Conservation (phyloP, 768 basidiomycete genomes). For the Russula brevipes region DNA sequence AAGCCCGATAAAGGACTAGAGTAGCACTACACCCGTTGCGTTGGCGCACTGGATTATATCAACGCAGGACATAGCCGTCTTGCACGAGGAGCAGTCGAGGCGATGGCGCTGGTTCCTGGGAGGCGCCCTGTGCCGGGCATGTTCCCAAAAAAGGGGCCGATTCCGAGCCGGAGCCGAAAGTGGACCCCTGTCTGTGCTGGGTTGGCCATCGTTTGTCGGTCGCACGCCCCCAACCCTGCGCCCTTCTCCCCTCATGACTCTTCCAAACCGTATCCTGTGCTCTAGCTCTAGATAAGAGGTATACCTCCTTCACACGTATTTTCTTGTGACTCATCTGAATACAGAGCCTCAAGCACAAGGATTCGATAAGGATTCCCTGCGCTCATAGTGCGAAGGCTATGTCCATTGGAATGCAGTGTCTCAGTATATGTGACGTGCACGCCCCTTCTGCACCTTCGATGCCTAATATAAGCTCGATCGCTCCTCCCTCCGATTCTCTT, state of each 20-base stretch:
- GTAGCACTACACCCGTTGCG: no score
- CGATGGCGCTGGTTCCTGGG: no score
- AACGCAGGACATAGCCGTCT: no score
- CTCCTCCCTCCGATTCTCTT: neutral
- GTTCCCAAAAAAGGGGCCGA: no score
- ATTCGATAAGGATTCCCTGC: neutral
- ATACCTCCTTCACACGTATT: neutral
- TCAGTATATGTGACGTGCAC: constrained; percentile 13
- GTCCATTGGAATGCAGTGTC: constrained; percentile 7
- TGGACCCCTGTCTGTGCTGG: no score
- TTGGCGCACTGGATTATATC: no score
- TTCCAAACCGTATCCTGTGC: neutral
- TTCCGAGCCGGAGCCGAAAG: no score
- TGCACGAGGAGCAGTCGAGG: no score
- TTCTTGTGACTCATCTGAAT: neutral
- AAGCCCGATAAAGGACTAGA: no score
- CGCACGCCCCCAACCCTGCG: neutral
- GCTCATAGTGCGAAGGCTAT: neutral
- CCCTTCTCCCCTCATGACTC: neutral
- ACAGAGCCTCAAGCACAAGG: neutral
- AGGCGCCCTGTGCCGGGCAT: no score
- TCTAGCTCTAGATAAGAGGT: neutral
- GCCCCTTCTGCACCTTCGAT: constrained; percentile 11
- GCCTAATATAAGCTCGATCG: constrained; percentile 13
- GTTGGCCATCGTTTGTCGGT: neutral